Conservation (phyloP, 345 rosid species). For the Gossypioides kirkii region DNA sequence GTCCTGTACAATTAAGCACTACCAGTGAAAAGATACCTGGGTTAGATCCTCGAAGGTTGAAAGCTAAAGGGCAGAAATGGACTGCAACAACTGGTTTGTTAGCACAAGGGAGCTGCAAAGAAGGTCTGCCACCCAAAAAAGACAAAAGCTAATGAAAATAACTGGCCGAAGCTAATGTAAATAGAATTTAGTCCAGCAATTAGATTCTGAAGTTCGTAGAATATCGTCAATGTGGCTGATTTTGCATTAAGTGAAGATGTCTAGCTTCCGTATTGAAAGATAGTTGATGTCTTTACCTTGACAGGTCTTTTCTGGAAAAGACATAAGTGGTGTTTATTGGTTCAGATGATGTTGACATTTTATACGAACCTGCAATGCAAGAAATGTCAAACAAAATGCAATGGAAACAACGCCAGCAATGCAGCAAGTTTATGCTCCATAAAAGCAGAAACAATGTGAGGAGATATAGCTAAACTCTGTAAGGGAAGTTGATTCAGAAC, state of each 20-base stretch:
- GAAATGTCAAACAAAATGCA: slow-evolving; percentile 1
- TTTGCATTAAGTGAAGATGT: not conserved
- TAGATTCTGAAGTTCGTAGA: not conserved
- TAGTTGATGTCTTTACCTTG: slow-evolving; percentile 48
- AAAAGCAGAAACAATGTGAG: not conserved
- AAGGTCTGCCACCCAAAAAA: slow-evolving; percentile 51
- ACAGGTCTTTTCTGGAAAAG: slow-evolving; percentile 84
- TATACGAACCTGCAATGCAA: slow-evolving; percentile 64
- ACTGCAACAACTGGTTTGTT: slow-evolving; percentile 88
- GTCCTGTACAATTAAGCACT: not conserved
- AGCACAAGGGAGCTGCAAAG: slow-evolving; percentile 81
- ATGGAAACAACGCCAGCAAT: not conserved
- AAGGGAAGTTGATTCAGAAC: not conserved
- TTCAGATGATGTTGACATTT: slow-evolving; percentile 52
- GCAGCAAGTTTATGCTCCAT: not conserved
- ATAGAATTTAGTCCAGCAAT: not conserved
- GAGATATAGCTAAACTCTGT: not conserved
- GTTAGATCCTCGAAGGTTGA: slow-evolving; percentile 49
- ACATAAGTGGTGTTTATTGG: slow-evolving; percentile 69
- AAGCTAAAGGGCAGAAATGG: slow-evolving; percentile 78
- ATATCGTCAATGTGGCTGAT: too few species aligned
- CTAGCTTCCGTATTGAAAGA: slow-evolving; percentile 9
- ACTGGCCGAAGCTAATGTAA: not conserved
- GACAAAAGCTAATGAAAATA: not conserved
- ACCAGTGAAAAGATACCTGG: slow-evolving; percentile 42